Base-by-base conservation (phyloP, 2,329 filamentous ascomycete genomes). In the Colletotrichum spaethianum region DNA sequence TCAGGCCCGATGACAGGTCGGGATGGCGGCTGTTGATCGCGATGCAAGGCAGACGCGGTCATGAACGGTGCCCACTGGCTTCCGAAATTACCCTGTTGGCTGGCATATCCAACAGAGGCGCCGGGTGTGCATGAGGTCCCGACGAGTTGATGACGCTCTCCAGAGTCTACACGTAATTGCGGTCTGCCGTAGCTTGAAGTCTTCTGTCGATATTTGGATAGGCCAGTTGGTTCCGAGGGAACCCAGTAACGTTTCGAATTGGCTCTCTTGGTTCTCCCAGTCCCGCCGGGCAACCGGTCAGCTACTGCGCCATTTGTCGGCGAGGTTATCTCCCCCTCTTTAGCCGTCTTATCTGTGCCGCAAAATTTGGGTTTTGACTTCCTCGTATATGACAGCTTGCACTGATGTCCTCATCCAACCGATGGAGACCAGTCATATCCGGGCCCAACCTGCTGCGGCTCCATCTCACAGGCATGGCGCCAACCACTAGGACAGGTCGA, bases 21-120 rank as follows among this genome's bases (percentile, higher is more conserved):
- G 67, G 28, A 72, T 62, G 61, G 61, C 55, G 62, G 61, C 67
- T 71, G 61, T 71, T 73, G 55, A 66, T 70, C 62, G 70, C 55
- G 67, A 62, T 73, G 63, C 56, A 50, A 56, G 55, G 46, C 70
- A 64, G 50, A 36, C 36, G 48, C 56, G 53, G 60, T 18, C 60
- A 28, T 72, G 65, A 11, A 67, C 33, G 60, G 20, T 26, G 48
- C 26, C 61, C 48, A 23, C 38, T 60, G 38, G 59, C 8, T 28
- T 57, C 20, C n/a, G 69, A 73, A 73, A 61, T 62, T 61, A 71
- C 61, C 67, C 70, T 62, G 67, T 71, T 73, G 70, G 70, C 70
- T 67, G 50, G 61, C 12, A 62, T 46, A 57, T 46, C 40, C 26
- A 36, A 60, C 53, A 67, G 53, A 52, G 46, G 28, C 67, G 67